Evolutionary conservation across 495 filamentous ascomycete genomes (phyloP).

Genomic region (Aspergillus biplanus): DNA sequence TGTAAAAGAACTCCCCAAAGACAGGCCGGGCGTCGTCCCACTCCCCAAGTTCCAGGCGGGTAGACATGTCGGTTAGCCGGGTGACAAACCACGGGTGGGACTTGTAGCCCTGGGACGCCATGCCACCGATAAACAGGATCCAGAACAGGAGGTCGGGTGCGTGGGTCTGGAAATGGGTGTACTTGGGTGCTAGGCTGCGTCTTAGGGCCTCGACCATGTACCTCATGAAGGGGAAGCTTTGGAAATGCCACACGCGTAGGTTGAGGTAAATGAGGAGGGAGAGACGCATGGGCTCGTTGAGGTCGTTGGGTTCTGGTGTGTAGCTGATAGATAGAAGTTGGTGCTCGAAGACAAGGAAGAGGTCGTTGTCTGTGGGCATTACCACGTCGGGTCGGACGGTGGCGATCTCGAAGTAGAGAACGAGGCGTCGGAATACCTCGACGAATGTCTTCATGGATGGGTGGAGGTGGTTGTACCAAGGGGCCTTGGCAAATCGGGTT

Average conservation of each 20-base stretch:
- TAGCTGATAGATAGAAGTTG: slow-evolving; percentile 1
- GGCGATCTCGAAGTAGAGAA: slow-evolving; percentile 8
- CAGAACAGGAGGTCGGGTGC: neutral
- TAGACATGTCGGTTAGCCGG: neutral
- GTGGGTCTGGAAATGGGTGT: slow-evolving; percentile 4
- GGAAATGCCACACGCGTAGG: neutral
- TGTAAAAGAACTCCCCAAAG: neutral
- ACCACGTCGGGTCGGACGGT: neutral
- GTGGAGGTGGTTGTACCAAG: neutral
- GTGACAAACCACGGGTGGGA: slow-evolving; percentile 2
- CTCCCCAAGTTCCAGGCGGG: neutral
- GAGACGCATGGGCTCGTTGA: neutral
- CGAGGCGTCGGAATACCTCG: slow-evolving; percentile 1
- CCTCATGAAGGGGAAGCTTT: neutral
- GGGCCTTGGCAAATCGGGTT: neutral
- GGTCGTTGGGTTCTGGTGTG: neutral
- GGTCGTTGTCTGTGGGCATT: slow-evolving; percentile 8
- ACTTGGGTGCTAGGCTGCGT: neutral
- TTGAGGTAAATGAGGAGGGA: neutral
- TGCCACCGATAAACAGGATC: slow-evolving; percentile 1
- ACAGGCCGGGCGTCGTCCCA: neutral
- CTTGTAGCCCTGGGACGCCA: slow-evolving; percentile 1
- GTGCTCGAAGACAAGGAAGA: slow-evolving; percentile 4
- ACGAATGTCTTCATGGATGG: slow-evolving; percentile 4
- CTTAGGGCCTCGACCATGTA: neutral